phyloP scores from a whole-genome alignment of 148 eudicot species.

The Polygonum maritimum region DNA sequence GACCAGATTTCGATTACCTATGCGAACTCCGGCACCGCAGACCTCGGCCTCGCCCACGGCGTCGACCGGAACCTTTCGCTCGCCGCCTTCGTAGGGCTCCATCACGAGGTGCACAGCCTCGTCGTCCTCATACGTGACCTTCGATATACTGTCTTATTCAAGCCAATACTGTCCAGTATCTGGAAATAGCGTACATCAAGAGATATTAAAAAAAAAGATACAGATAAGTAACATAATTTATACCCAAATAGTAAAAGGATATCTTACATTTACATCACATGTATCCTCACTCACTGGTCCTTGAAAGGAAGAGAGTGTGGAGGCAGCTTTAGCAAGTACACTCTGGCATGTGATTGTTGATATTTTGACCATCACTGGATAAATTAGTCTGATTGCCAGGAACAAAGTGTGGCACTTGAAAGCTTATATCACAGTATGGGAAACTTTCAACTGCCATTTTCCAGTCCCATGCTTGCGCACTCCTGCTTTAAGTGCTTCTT shows the following conservation, averaged over 20 bases:
- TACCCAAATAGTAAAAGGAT: not conserved
- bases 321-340: slow-evolving; percentile 44
- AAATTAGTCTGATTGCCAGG: slow-evolving; percentile 9
- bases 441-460: no score
- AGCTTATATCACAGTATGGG: slow-evolving; percentile 52
- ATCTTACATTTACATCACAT: slow-evolving; percentile 32
- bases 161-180: slow-evolving; percentile 26
- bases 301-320: slow-evolving; percentile 32
- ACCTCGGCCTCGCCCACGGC: not conserved
- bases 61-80: no score
- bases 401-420: slow-evolving; percentile 16
- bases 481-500: no score
- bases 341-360: slow-evolving; percentile 21
- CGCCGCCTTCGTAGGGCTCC: no score
- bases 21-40: not conserved
- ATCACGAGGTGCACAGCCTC: no score
- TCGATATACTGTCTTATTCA: slow-evolving; percentile 8
- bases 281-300: slow-evolving; percentile 17
- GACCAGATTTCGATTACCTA: slow-evolving; percentile 50
- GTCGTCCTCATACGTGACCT: no score
- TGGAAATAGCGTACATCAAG: slow-evolving; percentile 14
- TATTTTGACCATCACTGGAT: slow-evolving; percentile 12
- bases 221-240: not conserved
- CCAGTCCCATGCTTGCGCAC: no score
- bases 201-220: not conserved